These are phyloP conservation scores for Leishmania gerbilli DNA, from an alignment of 208 protist species.

Conservation along the genomic window DNA sequence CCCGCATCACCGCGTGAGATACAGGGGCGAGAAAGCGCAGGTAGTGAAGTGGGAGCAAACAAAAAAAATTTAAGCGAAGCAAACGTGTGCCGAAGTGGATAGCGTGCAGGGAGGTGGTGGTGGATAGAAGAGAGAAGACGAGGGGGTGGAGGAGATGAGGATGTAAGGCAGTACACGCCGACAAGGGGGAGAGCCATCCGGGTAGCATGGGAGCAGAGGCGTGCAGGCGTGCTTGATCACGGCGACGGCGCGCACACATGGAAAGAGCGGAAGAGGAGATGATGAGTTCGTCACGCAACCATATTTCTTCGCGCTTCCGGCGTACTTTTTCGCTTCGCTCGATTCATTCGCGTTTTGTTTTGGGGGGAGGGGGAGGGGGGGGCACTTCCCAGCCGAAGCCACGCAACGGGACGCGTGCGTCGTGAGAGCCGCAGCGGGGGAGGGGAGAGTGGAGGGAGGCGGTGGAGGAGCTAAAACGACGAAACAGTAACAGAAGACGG, in stretches of 20 bases:
- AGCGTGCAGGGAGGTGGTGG: neutral
- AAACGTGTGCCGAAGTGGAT: neutral
- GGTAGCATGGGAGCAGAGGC: neutral
- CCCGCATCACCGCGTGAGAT: neutral
- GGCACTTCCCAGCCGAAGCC: no score
- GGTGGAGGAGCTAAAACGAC: neutral
- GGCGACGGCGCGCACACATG: neutral
- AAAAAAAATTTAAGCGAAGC: neutral
- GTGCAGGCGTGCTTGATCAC: neutral
- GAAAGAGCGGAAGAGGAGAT: neutral
- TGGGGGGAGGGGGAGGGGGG: no score
- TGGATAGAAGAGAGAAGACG: no score
- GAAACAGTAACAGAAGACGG: neutral
- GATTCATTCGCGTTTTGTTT: neutral
- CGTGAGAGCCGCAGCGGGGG: neutral
- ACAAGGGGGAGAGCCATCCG: constrained; percentile 2
- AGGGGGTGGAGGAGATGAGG: neutral
- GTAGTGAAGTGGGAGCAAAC: neutral
- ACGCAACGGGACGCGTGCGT: neutral
- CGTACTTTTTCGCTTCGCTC: neutral
- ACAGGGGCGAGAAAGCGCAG: neutral
- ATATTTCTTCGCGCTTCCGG: no score
- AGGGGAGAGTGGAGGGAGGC: neutral
- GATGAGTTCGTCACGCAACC: neutral
- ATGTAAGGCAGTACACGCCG: neutral